Conservation (phyloP, 2,329 filamentous ascomycete species). For the Phialophora tarda region DNA sequence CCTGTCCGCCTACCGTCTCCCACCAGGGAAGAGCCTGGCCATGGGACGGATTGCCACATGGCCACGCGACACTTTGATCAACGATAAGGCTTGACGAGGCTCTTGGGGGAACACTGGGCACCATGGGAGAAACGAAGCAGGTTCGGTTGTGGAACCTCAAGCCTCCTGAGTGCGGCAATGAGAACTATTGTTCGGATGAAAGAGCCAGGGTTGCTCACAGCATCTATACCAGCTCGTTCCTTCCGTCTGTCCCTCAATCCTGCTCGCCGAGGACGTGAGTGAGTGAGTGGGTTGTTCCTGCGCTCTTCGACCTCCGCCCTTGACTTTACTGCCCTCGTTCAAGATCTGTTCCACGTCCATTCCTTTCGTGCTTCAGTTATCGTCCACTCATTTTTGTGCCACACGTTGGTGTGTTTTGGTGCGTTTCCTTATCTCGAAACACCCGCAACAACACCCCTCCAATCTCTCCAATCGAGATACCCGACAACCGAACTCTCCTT, state of each 20-base stretch:
- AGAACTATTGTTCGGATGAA: background rate
- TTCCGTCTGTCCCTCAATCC: slow-evolving; percentile 16
- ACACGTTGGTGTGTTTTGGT: slow-evolving; percentile 1
- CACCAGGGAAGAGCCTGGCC: slow-evolving; percentile 17
- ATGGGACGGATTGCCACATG: slow-evolving; percentile 6
- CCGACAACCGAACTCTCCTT: slow-evolving; percentile 15
- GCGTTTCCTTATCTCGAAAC: slow-evolving; percentile 17
- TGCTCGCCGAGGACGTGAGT: slow-evolving; percentile 25
- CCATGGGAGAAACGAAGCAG: slow-evolving; percentile 3
- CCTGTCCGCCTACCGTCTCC: slow-evolving; percentile 17
- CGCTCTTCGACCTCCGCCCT: background rate
- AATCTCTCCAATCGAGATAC: slow-evolving; percentile 13
- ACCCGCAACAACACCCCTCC: slow-evolving; percentile 12
- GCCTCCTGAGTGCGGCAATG: slow-evolving; percentile 5
- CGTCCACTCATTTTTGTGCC: slow-evolving; percentile 38
- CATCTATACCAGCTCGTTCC: slow-evolving; percentile 14
- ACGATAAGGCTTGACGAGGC: slow-evolving; percentile 6
- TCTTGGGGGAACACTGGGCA: slow-evolving; percentile 5
- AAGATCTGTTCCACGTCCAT: slow-evolving; percentile 39
- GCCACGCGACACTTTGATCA: slow-evolving; percentile 21
- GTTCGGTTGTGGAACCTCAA: slow-evolving; percentile 18
- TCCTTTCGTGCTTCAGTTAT: slow-evolving; percentile 40
- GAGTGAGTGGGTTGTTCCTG: slow-evolving; percentile 27
- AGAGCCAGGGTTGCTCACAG: background rate
- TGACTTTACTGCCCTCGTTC: slow-evolving; percentile 6